A percentile compares a stretch with the other conserved stretches of the same genome.
phyloP scores from a whole-genome alignment of 371 early-diverging fungal species.

The Mortierella sp. region DNA sequence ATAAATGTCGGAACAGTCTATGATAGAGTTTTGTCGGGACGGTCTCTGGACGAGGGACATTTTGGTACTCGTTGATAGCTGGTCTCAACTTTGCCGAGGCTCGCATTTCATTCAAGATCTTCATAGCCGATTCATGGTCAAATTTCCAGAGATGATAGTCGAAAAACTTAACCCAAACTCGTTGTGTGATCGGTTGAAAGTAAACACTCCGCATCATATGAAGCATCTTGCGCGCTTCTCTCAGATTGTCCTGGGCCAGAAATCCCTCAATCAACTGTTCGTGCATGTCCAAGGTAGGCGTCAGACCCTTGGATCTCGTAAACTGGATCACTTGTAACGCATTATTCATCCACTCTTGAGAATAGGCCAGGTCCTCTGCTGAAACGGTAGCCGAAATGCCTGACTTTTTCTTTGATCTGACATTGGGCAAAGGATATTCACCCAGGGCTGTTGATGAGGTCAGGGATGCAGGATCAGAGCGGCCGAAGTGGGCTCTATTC shows the following conservation, averaged over 20 bases:
- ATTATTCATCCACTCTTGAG: conserved; percentile 43
- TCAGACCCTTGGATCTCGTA: conserved; percentile 17
- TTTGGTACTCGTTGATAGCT: no score
- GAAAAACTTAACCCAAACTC: conserved; percentile 39
- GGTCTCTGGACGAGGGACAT: not conserved
- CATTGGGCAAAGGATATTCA: not conserved
- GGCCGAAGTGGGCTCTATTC: not conserved
- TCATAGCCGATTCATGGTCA: conserved; percentile 20
- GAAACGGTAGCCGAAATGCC: no score
- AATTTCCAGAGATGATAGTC: conserved; percentile 24
- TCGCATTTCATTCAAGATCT: conserved; percentile 33
- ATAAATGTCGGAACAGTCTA: conserved; percentile 28
- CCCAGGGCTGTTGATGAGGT: not conserved
- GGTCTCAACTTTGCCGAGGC: not conserved
- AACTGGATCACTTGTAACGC: conserved; percentile 30
- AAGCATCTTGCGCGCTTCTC: conserved; percentile 21
- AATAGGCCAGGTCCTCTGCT: not conserved
- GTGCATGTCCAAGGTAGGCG: conserved; percentile 22
- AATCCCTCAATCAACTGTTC: conserved; percentile 34
- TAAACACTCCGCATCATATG: conserved; percentile 26
- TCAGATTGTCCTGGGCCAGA: conserved; percentile 17
- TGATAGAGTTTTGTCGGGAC: conserved; percentile 31
- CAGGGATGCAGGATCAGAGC: no score
- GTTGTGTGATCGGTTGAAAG: conserved; percentile 34
- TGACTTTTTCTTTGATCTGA: no score